Base-by-base conservation (phyloP, 768 basidiomycete species). In the Dacryopinax primogenitus region DNA sequence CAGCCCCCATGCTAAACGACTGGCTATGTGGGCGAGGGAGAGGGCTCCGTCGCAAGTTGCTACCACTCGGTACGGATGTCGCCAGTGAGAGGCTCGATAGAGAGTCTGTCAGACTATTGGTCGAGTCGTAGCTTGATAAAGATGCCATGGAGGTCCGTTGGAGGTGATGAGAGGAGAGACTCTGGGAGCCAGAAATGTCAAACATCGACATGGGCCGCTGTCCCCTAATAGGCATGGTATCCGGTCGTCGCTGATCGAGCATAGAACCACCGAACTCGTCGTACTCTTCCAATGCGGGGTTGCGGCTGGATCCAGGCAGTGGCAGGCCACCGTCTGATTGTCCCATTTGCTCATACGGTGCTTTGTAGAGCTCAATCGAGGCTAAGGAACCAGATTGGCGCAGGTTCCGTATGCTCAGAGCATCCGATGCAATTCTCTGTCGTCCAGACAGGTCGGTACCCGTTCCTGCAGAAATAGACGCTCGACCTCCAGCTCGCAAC, bases 321-420 rank as follows among this genome's bases (percentile, higher is more conserved):
- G 16, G 73, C 69, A 1, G 74, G 78, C 41, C 18, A 44, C 7
- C 41, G 23, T 18, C 41, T 18, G 7, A 36, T 78, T 76, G 62
- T 80, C 81, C 26, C 2, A 58, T 23, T 7, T 13, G 2, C 51
- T 90, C 87, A 70, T 92, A 92, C 1, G 84, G 83, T 0, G 88
- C 83, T 36, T 82, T 82, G 71, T 92, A 92, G 21, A 90, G 76
- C 68, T 88, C 85, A 3, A 85, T 74, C 36, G 80, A 77, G 11
- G 82, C 83, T 51, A 82, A 75, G 23, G 87, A 86, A 68, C 76
- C 82, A 3, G 88, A 63, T 28, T 66, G 33, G 23, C 65, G 36
- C 33, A 36, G 18, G 65, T 37, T 32, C 23, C 12, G 37, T 23
- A 33, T 21, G 9, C 36, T 63, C 3, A 62, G 16, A 13, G 58